These are phyloP conservation scores for Kwoniella mangroviensis DNA, from an alignment of 768 basidiomycete species.

Conservation along the genomic window DNA sequence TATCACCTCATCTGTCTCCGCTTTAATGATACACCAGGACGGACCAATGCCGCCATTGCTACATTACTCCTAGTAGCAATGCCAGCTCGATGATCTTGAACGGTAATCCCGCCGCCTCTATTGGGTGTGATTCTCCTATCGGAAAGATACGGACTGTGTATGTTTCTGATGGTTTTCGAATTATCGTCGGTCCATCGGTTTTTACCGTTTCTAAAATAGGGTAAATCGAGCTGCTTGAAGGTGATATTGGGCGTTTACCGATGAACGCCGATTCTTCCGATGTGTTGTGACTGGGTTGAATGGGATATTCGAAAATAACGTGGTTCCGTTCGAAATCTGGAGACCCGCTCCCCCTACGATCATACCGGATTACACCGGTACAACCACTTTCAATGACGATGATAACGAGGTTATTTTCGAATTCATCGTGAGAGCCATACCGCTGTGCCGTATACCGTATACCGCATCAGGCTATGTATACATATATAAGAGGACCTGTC, in stretches of 20 bases:
- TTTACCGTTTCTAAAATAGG: not conserved
- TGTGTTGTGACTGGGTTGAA: not conserved
- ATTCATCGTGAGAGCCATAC: not conserved
- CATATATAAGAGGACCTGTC: conserved; percentile 2
- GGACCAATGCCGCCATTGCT: too few species aligned
- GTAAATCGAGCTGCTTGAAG: not conserved
- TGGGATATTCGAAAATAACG: conserved; percentile 7
- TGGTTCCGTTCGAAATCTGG: conserved; percentile 15
- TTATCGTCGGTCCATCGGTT: conserved; percentile 22
- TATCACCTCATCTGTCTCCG: too few species aligned
- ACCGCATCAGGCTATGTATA: not conserved
- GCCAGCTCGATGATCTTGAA: not conserved
- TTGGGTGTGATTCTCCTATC: not conserved
- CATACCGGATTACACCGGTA: not conserved
- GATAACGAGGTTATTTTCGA: not conserved
- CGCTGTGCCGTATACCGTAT: too few species aligned
- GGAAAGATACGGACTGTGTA: conserved; percentile 12
- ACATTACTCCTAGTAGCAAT: too few species aligned
- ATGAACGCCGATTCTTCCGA: conserved; percentile 6
- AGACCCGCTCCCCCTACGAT: not conserved
- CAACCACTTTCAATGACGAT: not conserved
- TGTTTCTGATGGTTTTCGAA: conserved; percentile 16
- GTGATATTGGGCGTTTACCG: not conserved
- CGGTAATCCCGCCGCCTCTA: not conserved
- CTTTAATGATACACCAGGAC: too few species aligned